These are phyloP conservation scores for Murraya koenigii DNA, from an alignment of 345 rosid genomes.

Conservation along the genomic window DNA sequence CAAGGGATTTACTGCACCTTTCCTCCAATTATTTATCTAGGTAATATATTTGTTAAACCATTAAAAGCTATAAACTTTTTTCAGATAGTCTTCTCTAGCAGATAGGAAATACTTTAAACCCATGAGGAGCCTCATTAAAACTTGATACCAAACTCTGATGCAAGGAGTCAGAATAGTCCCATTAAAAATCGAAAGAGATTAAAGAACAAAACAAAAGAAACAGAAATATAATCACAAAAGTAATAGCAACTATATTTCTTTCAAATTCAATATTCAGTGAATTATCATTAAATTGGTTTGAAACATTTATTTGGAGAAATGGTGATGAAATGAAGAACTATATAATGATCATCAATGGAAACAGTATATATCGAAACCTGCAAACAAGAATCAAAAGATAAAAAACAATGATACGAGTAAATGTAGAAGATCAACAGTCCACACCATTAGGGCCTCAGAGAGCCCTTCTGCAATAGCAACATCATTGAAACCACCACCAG, in stretches of 20 bases:
- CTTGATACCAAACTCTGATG: neutral
- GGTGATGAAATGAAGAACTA: neutral
- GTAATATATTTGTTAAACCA: neutral
- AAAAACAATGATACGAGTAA: neutral
- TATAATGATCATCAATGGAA: neutral
- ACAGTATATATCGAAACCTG: neutral
- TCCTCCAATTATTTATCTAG: neutral
- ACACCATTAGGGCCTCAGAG: conserved; percentile 92
- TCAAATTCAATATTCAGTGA: neutral
- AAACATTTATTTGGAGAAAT: neutral
- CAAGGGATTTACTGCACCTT: neutral
- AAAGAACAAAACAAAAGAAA: neutral
- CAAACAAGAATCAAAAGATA: neutral
- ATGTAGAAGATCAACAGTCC: conserved; percentile 12
- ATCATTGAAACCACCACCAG: conserved; percentile 92
- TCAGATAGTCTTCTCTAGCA: neutral
- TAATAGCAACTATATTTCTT: neutral
- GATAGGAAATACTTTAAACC: neutral
- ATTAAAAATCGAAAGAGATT: neutral
- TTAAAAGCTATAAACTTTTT: neutral
- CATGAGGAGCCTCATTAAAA: neutral
- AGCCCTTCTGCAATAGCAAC: conserved; percentile 99
- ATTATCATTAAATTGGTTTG: neutral
- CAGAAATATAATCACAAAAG: neutral
- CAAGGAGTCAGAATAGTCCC: neutral